A percentile compares a stretch with the other conserved stretches of the same genome.
Evolutionary conservation across 305 asterid genomes (phyloP).

Genomic region (Ruellia speciosa): DNA sequence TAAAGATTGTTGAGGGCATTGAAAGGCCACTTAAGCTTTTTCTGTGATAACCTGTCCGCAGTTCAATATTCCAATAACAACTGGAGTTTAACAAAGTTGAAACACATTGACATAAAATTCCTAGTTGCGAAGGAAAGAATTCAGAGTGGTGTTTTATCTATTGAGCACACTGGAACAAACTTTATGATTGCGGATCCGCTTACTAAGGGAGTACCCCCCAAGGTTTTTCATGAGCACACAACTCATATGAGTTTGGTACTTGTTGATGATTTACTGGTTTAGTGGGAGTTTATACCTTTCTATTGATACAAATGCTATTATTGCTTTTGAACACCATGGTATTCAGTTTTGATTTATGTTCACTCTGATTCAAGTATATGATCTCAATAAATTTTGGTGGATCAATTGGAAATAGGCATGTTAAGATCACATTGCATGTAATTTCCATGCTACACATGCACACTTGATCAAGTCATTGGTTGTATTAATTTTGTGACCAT

Average conservation of each 20-base stretch:
- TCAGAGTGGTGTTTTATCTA: not conserved
- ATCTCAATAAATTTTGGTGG: not conserved
- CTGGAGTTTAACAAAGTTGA: not conserved
- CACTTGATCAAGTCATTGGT: not conserved
- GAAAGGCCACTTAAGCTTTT: not conserved
- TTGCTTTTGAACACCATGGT: too few relatives aligned
- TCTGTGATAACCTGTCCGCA: not conserved
- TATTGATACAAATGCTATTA: too few relatives aligned
- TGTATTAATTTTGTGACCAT: not conserved
- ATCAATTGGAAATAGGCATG: not conserved
- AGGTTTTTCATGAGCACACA: not conserved
- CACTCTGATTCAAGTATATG: not conserved
- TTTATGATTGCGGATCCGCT: not conserved
- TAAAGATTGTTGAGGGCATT: not conserved
- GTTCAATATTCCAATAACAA: constrained; percentile 1
- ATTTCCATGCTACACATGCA: not conserved
- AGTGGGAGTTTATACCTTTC: not conserved
- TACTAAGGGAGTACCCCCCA: not conserved
- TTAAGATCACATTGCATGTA: not conserved
- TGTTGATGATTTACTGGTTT: not conserved
- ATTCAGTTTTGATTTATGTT: too few relatives aligned
- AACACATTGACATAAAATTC: constrained; percentile 3
- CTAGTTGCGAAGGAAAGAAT: constrained; percentile 5
- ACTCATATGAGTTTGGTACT: not conserved
- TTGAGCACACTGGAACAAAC: not conserved